phyloP scores from a whole-genome alignment of 371 early-diverging fungal genomes.

The Zancudomyces culisetae region DNA sequence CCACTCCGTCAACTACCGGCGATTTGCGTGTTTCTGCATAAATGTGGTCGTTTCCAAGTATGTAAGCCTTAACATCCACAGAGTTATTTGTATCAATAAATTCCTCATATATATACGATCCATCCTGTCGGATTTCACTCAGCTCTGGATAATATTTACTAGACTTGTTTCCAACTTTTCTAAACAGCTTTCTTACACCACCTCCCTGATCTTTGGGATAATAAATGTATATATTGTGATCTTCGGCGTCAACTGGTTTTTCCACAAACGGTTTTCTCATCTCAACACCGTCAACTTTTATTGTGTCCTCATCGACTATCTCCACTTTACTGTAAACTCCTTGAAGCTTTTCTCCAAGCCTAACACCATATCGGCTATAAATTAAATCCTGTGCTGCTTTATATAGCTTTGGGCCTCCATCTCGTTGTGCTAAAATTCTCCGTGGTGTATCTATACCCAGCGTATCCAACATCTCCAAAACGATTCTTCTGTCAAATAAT shows the following conservation, averaged over 20 bases:
- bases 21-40: slow-evolving; percentile 98
- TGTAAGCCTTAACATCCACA: slow-evolving; percentile 96
- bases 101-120: slow-evolving; percentile 89
- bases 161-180: slow-evolving; percentile 94
- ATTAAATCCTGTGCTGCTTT: slow-evolving; percentile 27
- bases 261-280: slow-evolving; percentile 93
- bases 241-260: slow-evolving; percentile 91
- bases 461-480: slow-evolving; percentile 63
- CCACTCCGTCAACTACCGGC: slow-evolving; percentile 94
- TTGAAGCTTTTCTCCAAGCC: slow-evolving; percentile 2
- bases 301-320: slow-evolving; percentile 48
- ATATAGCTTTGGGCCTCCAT: slow-evolving; percentile 44
- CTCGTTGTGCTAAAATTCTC: slow-evolving; percentile 52
- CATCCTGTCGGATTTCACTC: slow-evolving; percentile 41
- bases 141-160: slow-evolving; percentile 71
- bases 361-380: slow-evolving; percentile 10
- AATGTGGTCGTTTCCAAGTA: slow-evolving; percentile 68
- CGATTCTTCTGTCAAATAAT: slow-evolving; percentile 81
- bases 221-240: slow-evolving; percentile 95
- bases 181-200: slow-evolving; percentile 80
- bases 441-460: slow-evolving; percentile 75
- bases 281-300: slow-evolving; percentile 41
- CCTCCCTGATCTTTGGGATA: slow-evolving; percentile 69
- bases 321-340: slow-evolving; percentile 16
- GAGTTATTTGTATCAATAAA: slow-evolving; percentile 83